Conservation (phyloP, 441 rosid species). For the Euphorbia celastroides region DNA sequence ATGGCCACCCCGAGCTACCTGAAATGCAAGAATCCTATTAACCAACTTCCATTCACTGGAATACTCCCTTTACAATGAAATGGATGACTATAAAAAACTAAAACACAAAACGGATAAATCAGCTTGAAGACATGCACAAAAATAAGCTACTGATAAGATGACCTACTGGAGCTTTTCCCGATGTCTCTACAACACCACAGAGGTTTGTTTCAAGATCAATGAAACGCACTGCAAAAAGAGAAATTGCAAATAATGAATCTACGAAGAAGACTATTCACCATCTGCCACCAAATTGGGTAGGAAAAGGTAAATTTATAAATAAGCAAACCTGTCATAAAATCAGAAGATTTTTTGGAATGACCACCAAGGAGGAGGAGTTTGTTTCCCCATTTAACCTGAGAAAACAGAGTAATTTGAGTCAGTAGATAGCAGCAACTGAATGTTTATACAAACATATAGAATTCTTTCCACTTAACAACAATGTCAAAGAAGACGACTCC, state of each 20-base stretch:
- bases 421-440: background rate
- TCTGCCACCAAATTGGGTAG: conserved; percentile 10
- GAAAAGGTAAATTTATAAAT: conserved; percentile 6
- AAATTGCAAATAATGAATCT: conserved; percentile 18
- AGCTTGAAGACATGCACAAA: conserved; percentile 1
- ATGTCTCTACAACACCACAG: conserved; percentile 58
- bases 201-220: conserved; percentile 60
- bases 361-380: conserved; percentile 81
- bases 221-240: conserved; percentile 54
- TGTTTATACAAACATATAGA: background rate
- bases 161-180: conserved; percentile 78
- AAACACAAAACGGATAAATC: background rate
- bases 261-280: background rate
- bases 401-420: conserved; percentile 14
- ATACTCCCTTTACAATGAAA: background rate
- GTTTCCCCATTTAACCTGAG: conserved; percentile 79
- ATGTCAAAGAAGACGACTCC: background rate
- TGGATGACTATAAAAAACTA: conserved; percentile 7
- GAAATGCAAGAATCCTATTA: conserved; percentile 24
- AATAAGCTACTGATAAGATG: conserved; percentile 6
- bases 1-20: conserved; percentile 94
- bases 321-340: conserved; percentile 57
- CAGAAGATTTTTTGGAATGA: conserved; percentile 60
- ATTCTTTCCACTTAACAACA: background rate
- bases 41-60: conserved; percentile 9